Percentiles rank a stretch among this genome's conserved stretches.
Evolutionary conservation across 2,329 filamentous ascomycete genomes (phyloP).

Genomic region (Rutstroemia sydowiana): DNA sequence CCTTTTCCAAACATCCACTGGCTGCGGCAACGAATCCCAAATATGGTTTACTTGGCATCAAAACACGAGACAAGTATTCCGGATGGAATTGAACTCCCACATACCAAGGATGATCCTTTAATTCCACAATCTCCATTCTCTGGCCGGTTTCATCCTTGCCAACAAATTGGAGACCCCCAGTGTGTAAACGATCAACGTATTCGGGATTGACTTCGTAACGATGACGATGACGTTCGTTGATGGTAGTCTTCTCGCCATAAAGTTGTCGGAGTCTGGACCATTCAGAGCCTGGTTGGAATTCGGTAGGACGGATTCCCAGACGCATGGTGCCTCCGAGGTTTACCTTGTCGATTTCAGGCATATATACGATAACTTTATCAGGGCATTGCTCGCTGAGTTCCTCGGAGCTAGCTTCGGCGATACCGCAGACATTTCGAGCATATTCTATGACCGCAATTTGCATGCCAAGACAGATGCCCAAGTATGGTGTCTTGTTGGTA

Average conservation of each 20-base stretch:
- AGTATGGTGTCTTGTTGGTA: slow-evolving; percentile 69
- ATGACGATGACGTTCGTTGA: slow-evolving; percentile 76
- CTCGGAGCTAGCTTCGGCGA: slow-evolving; percentile 36
- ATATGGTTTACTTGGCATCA: slow-evolving; percentile 68
- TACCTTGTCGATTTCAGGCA: slow-evolving; percentile 79
- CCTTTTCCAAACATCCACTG: slow-evolving; percentile 26
- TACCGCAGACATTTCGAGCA: slow-evolving; percentile 66
- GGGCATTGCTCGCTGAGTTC: slow-evolving; percentile 28
- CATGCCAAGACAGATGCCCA: slow-evolving; percentile 70
- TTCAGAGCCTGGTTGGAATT: slow-evolving; percentile 52
- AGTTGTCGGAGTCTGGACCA: slow-evolving; percentile 72
- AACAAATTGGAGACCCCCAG: slow-evolving; percentile 65
- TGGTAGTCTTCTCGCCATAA: slow-evolving; percentile 52
- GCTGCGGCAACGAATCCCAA: slow-evolving; percentile 79
- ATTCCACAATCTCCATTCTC: slow-evolving; percentile 76
- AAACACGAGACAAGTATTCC: slow-evolving; percentile 71
- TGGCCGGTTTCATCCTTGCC: slow-evolving; percentile 73
- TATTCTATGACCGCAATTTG: slow-evolving; percentile 89
- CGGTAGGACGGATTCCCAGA: slow-evolving; percentile 61
- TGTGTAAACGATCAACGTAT: slow-evolving; percentile 60
- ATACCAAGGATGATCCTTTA: slow-evolving; percentile 77
- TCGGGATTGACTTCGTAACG: slow-evolving; percentile 86
- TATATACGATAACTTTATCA: slow-evolving; percentile 64
- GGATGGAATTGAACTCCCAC: slow-evolving; percentile 86
- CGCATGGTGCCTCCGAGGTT: slow-evolving; percentile 83